Evolutionary conservation across 257 asterid genomes (phyloP), one percentile per base, ranked within the genome.

Genomic region (Penstemon barbatus): DNA sequence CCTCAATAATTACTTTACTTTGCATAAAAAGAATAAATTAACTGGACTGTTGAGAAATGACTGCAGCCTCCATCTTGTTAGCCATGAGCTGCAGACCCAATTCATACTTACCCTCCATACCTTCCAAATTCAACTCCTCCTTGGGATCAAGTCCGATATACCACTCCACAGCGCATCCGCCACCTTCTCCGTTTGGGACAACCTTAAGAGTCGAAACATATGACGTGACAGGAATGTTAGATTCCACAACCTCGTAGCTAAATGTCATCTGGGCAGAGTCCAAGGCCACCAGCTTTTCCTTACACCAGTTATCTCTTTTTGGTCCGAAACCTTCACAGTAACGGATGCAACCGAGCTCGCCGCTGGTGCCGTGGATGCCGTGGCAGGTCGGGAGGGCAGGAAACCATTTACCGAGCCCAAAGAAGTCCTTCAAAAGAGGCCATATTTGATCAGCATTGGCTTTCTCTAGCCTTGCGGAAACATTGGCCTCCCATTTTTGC

Each of bases 361-460:
- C 96, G 56, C 86, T 90, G 70, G 36, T 48, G 1, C 96, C 96
- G 2, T 78, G 75, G 76, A 88, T 71, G 13, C 96, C 97, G 4
- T 78, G 72, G 49, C 87, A 77, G 46, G 68, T 70, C 15, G 89
- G 38, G 15, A 88, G 96, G 76, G 84, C 81, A 33, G 89, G 85
- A 44, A 88, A 91, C 85, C 91, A 90, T 75, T 83, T 82, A 77
- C 77, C 70, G 3, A 90, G 78, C 51, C 96, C 90, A 42, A 91
- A 91, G 64, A 91, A 86, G 68, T 88, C 92, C 40, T 69, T 44
- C n/a, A 85, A 69, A 18, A 85, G 70, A 6, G 83, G 83, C 96
- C 94, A 88, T 52, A 91, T 83, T 76, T 85, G 90, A 57, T 78
- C 75, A 8, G 88, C 69, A 4, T 39, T 72, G 43, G 87, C 89